A percentile compares a stretch with the other conserved stretches of the same genome.
Conservation (phyloP, 2,329 filamentous ascomycete species). For the Penicillium sclerotiorum region DNA sequence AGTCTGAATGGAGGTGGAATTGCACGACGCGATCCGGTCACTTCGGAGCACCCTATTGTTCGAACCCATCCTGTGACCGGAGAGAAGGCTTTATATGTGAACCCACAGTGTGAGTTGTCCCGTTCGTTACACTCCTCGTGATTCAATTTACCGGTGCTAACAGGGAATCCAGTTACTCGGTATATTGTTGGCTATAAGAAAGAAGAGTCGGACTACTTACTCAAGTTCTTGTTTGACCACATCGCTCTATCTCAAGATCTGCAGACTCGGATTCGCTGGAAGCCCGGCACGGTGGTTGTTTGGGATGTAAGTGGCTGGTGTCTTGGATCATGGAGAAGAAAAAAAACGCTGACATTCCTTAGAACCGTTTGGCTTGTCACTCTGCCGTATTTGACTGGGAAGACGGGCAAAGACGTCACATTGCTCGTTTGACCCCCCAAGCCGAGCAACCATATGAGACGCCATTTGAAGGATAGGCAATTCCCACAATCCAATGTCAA, state of each 20-base stretch:
- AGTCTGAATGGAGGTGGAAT: slow-evolving; percentile 69
- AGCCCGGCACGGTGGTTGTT: slow-evolving; percentile 75
- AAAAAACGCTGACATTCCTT: slow-evolving; percentile 12
- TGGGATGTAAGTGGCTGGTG: slow-evolving; percentile 63
- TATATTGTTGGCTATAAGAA: slow-evolving; percentile 82
- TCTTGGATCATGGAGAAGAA: neutral
- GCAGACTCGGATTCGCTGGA: slow-evolving; percentile 76
- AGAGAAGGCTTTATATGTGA: slow-evolving; percentile 81
- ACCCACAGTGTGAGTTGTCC: slow-evolving; percentile 74
- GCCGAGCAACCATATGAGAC: slow-evolving; percentile 78
- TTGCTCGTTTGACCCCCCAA: slow-evolving; percentile 81
- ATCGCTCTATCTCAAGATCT: slow-evolving; percentile 72
- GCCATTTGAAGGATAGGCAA: slow-evolving; percentile 47
- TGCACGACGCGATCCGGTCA: slow-evolving; percentile 73
- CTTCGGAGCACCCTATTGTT: slow-evolving; percentile 74
- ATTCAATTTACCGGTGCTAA: neutral
- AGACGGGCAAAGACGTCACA: slow-evolving; percentile 73
- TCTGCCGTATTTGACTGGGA: slow-evolving; percentile 82
- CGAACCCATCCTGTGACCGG: slow-evolving; percentile 80
- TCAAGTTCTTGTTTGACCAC: slow-evolving; percentile 78
- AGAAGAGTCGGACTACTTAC: slow-evolving; percentile 76
- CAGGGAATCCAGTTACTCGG: slow-evolving; percentile 65
- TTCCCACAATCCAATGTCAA: too few relatives aligned
- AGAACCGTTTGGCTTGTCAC: slow-evolving; percentile 76
- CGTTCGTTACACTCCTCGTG: too few relatives aligned